Evolutionary conservation across 108 stramenopile species (phyloP).

Genomic region (Aurantiochytrium sp.): DNA sequence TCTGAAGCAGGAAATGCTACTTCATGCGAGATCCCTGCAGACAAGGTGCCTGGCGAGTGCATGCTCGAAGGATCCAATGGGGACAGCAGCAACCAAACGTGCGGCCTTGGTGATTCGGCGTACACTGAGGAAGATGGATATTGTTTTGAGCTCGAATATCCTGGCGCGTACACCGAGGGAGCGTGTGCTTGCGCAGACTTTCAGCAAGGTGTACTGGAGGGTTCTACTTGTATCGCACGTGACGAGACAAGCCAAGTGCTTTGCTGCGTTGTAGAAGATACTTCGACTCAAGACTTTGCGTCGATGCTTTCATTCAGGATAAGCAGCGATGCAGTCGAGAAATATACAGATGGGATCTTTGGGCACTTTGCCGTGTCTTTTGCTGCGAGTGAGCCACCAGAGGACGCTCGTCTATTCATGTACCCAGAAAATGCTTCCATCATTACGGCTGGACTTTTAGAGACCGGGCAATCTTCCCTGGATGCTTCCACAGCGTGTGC

Average conservation of each 20-base stretch:
- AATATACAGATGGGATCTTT: too few relatives aligned
- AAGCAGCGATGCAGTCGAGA: too few relatives aligned
- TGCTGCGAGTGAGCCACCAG: not conserved
- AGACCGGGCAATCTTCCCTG: not conserved
- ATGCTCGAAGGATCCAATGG: not conserved
- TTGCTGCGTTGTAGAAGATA: too few relatives aligned
- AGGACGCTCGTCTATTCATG: not conserved
- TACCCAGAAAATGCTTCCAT: not conserved
- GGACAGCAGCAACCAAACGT: not conserved
- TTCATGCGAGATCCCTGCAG: not conserved
- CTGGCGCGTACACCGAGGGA: not conserved
- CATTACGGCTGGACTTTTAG: not conserved
- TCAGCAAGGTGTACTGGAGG: too few relatives aligned
- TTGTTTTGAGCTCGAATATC: not conserved
- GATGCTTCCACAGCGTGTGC: not conserved
- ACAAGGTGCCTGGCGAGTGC: not conserved
- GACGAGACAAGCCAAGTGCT: too few relatives aligned
- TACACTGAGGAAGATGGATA: not conserved
- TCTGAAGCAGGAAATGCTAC: not conserved
- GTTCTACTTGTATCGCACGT: too few relatives aligned
- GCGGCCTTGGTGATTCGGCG: not conserved
- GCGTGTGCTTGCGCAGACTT: not conserved
- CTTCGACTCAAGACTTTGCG: too few relatives aligned
- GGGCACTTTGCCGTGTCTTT: too few relatives aligned
- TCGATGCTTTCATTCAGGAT: too few relatives aligned